phyloP scores from a whole-genome alignment of 2,329 filamentous ascomycete species.

The Ceratocystis variospora region DNA sequence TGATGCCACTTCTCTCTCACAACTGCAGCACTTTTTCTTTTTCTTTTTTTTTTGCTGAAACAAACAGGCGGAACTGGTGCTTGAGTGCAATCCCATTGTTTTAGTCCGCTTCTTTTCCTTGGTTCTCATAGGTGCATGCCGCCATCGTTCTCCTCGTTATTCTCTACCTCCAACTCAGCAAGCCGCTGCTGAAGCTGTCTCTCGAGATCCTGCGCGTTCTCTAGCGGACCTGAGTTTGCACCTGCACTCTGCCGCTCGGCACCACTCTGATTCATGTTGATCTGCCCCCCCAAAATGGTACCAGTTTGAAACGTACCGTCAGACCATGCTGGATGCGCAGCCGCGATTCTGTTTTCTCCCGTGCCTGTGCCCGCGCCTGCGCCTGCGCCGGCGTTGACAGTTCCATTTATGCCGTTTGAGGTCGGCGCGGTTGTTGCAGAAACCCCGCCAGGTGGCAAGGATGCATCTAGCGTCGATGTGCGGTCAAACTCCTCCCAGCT shows the following conservation, averaged over 20 bases:
- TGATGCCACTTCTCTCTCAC: not conserved
- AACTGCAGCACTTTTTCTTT: not conserved
- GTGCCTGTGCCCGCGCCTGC: not conserved
- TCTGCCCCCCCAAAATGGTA: constrained; percentile 37
- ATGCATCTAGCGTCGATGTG: constrained; percentile 25
- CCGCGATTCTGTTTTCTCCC: not conserved
- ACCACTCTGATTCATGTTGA: constrained; percentile 31
- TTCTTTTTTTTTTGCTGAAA: not conserved
- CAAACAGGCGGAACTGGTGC: not conserved
- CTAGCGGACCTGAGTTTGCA: not conserved
- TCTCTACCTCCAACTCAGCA: constrained; percentile 31
- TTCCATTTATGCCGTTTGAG: not conserved
- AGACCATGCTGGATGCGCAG: constrained; percentile 37
- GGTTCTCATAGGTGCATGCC: constrained; percentile 46
- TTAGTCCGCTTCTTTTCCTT: not conserved
- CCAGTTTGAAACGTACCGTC: constrained; percentile 53
- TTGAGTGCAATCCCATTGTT: too few species aligned
- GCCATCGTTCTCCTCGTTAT: constrained; percentile 27
- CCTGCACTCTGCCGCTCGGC: not conserved
- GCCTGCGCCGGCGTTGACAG: not conserved
- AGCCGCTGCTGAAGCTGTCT: constrained; percentile 42
- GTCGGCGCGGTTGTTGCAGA: not conserved
- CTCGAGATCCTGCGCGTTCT: constrained; percentile 43
- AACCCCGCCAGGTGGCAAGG: not conserved
- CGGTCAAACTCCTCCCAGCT: constrained; percentile 45